Base-by-base conservation (phyloP, 805 yeast species). In the Yarrowia osloensis region DNA sequence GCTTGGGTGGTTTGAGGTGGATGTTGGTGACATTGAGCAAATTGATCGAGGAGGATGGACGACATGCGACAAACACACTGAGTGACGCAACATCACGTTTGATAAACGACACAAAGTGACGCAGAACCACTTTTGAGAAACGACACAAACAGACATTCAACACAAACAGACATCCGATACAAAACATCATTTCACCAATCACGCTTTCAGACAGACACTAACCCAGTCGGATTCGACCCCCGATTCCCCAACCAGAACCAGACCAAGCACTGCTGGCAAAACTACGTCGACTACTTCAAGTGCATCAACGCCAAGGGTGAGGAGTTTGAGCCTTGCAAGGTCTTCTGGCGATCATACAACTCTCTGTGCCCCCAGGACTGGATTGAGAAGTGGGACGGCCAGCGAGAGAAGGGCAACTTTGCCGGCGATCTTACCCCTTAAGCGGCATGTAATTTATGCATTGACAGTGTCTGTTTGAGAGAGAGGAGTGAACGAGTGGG, bases 181-280 rank as follows among this genome's bases (percentile, higher is more conserved):
- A n/a, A n/a, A n/a, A n/a, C n/a, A n/a, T n/a, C n/a, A n/a, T n/a
- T n/a, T n/a, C n/a, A n/a, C n/a, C n/a, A n/a, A n/a, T n/a, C n/a
- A n/a, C n/a, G n/a, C n/a, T n/a, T n/a, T n/a, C n/a, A n/a, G n/a
- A 28, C 31, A 28, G 13, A 31, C 35, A 35, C 54, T 44, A 61
- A 44, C 66, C 2, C 54, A 67, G 68, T 86, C 76, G 89, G 89
- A 70, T 89, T 89, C 82, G 96, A 90, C 80, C 89, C 96, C 76
- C 88, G 97, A 81, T 93, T 93, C 87, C 98, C 99, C 73, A 87
- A 91, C 84, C 93, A 88, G 81, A 94, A 94, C 87, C 99, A 94
- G 82, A 91, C 98, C 76, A 92, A 89, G 83, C 97, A 94, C 85
- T 95, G 98, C 85, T 96, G 94, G 88, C 98, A 94, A 84, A 85